These are phyloP conservation scores for Oryza officinalis DNA, from an alignment of 176 grass and related monocot genomes.

Conservation along the genomic window DNA sequence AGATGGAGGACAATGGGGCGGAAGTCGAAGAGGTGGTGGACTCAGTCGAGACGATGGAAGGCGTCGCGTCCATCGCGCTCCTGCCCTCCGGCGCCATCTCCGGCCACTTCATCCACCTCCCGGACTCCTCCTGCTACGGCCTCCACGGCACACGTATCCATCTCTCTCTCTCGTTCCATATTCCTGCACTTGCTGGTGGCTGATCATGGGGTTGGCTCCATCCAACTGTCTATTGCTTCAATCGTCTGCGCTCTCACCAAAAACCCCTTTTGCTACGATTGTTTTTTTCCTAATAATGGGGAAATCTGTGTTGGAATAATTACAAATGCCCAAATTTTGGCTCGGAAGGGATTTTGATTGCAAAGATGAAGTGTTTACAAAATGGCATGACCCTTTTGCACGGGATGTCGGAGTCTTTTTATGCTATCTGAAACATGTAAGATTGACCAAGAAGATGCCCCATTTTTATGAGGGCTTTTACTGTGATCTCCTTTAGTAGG, in stretches of 20 bases:
- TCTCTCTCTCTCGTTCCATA: neutral
- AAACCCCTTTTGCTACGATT: neutral
- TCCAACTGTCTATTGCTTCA: neutral
- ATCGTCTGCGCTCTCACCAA: constrained; percentile 18
- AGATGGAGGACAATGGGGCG: neutral
- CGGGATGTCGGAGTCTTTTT: neutral
- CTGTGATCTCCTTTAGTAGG: too few species aligned
- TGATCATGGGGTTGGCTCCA: neutral
- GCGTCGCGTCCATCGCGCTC: constrained; percentile 91
- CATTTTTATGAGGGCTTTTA: too few species aligned
- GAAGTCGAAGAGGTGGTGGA: constrained; percentile 37
- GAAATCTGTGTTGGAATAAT: neutral
- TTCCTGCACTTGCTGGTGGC: constrained; percentile 1
- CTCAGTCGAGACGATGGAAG: constrained; percentile 61
- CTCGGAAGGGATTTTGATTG: neutral
- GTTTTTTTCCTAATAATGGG: neutral
- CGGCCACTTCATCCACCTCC: constrained; percentile 86
- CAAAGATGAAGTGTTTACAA: neutral
- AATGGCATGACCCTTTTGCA: neutral
- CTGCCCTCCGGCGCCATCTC: constrained; percentile 80
- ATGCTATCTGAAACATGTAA: neutral
- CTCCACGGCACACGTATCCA: constrained; percentile 78
- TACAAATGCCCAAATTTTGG: too few species aligned
- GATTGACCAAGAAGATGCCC: neutral
- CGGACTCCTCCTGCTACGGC: constrained; percentile 78